A percentile compares a stretch with the other conserved stretches of the same genome.
Conservation (phyloP, 1,284 basidiomycete genomes). For the Puccinia horiana region DNA sequence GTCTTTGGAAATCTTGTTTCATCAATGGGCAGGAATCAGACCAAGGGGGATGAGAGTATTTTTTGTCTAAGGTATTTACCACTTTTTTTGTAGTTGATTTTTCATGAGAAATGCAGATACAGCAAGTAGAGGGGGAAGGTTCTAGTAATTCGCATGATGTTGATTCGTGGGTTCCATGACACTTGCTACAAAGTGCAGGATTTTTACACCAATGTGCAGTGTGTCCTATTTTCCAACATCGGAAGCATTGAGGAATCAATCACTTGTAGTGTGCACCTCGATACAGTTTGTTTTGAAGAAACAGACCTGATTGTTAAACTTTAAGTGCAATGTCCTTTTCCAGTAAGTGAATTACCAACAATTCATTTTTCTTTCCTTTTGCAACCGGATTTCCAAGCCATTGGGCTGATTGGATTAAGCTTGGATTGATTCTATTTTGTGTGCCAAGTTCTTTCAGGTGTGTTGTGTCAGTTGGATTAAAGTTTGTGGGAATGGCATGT, state of each 20-base stretch:
- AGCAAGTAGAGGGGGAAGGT: no score
- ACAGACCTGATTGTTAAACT: not conserved
- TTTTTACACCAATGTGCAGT: no score
- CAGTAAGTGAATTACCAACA: not conserved
- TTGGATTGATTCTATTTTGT: not conserved
- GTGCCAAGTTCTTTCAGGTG: not conserved
- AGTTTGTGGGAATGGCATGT: not conserved
- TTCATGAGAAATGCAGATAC: no score
- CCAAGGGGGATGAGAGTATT: no score
- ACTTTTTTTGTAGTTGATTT: no score
- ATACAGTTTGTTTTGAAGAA: not conserved
- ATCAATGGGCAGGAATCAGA: no score
- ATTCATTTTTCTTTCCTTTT: slow-evolving; percentile 6
- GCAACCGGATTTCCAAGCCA: not conserved
- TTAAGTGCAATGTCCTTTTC: not conserved
- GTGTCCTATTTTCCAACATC: no score
- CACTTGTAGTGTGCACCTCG: not conserved
- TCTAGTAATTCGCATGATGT: no score
- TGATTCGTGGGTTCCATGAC: no score
- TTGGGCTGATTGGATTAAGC: not conserved
- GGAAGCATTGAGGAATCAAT: not conserved
- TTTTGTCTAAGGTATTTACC: no score
- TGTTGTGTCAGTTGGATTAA: not conserved
- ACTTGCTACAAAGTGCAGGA: no score
- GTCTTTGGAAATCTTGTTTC: no score